Percentiles rank a stretch among this genome's conserved stretches.
These are phyloP conservation scores for Aristolochia contorta DNA, from an alignment of 164 flowering plant genomes.

Conservation along the genomic window DNA sequence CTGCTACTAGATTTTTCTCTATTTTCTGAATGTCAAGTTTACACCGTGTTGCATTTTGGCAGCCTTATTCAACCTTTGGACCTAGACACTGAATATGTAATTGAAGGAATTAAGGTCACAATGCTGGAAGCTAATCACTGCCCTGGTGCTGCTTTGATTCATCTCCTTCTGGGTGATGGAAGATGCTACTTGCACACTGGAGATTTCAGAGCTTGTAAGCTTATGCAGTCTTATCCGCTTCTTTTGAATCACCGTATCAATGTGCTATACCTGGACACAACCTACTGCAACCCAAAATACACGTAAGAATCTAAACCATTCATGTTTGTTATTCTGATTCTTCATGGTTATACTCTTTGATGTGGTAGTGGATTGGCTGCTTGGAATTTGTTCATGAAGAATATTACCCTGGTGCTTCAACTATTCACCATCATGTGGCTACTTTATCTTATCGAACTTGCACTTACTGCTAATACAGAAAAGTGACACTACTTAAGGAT, in stretches of 20 bases:
- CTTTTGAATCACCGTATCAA: slow-evolving; percentile 31
- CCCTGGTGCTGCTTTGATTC: slow-evolving; percentile 71
- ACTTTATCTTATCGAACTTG: no score
- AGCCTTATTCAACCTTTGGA: slow-evolving; percentile 54
- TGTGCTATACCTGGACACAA: slow-evolving; percentile 65
- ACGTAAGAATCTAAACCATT: slow-evolving; percentile 15
- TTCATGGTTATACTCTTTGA: no score
- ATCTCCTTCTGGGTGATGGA: slow-evolving; percentile 46
- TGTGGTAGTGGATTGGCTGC: no score
- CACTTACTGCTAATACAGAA: no score
- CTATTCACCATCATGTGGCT: no score
- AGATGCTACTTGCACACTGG: slow-evolving; percentile 60
- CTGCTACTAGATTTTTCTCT: background rate
- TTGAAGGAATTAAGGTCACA: slow-evolving; percentile 55
- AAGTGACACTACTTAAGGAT: no score
- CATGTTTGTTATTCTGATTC: no score
- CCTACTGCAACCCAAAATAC: slow-evolving; percentile 76
- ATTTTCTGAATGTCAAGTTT: background rate
- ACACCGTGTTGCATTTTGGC: slow-evolving; percentile 1
- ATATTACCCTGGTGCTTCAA: no score
- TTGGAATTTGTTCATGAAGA: no score
- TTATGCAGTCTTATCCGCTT: slow-evolving; percentile 50
- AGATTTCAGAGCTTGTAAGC: slow-evolving; percentile 66
- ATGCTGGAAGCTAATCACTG: slow-evolving; percentile 75
- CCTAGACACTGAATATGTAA: slow-evolving; percentile 31